Percentiles rank a stretch among this genome's conserved stretches.
phyloP scores from a whole-genome alignment of 306 rosid genomes.

The Vicia faba region DNA sequence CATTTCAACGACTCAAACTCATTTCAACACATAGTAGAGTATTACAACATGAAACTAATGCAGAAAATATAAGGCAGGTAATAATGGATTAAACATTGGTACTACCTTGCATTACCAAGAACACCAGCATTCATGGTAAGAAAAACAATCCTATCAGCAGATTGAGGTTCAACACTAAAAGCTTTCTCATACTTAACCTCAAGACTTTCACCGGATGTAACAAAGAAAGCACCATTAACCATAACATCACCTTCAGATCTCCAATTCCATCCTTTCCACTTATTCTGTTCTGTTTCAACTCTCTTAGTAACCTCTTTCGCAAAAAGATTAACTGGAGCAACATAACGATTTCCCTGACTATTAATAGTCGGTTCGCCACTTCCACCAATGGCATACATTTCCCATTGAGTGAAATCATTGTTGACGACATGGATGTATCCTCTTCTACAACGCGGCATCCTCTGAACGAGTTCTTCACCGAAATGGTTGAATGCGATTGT shows the following conservation, averaged over 20 bases:
- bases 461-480: constrained; percentile 72
- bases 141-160: constrained; percentile 66
- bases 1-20: no score
- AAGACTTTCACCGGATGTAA: constrained; percentile 68
- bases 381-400: constrained; percentile 98
- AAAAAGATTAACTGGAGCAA: constrained; percentile 62
- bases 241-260: constrained; percentile 84
- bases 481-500: constrained; percentile 97
- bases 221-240: constrained; percentile 84
- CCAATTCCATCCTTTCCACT: constrained; percentile 95
- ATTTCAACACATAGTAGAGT: constrained; percentile 1
- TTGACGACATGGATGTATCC: constrained; percentile 95
- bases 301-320: constrained; percentile 94
- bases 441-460: constrained; percentile 86
- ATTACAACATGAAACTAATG: neutral
- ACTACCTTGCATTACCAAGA: constrained; percentile 74
- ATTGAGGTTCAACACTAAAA: constrained; percentile 84
- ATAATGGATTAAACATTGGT: neutral
- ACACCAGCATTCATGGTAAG: constrained; percentile 80
- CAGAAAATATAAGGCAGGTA: neutral
- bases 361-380: constrained; percentile 89
- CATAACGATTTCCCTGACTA: constrained; percentile 89
- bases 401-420: constrained; percentile 90
- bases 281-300: constrained; percentile 58
- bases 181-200: constrained; percentile 95